These are phyloP conservation scores for Pseudonitzschia delicatissima DNA, from an alignment of 108 stramenopile species.

Conservation along the genomic window DNA sequence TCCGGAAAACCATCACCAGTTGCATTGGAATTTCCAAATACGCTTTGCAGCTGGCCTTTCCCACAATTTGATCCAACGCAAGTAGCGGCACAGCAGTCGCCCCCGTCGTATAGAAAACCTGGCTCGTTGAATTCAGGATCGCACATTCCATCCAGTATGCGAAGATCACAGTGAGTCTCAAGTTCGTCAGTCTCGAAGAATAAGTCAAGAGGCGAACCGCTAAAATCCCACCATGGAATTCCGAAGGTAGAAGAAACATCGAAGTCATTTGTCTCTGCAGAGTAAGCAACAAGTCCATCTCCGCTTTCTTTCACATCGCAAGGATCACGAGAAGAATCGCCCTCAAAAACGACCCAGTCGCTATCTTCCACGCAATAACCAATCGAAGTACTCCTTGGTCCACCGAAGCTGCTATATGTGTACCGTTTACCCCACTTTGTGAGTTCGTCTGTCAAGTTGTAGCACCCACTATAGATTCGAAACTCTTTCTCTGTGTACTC, in stretches of 20 bases:
- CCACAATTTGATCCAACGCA: conserved; percentile 1
- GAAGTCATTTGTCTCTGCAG: conserved; percentile 1
- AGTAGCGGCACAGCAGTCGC: conserved; percentile 4
- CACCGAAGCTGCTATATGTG: background rate
- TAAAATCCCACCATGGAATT: background rate
- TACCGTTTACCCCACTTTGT: background rate
- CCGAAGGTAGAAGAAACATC: background rate
- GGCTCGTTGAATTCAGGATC: background rate
- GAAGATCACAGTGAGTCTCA: background rate
- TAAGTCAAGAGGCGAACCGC: background rate
- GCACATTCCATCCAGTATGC: background rate
- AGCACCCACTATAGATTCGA: background rate
- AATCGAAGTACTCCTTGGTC: background rate
- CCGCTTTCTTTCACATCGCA: background rate
- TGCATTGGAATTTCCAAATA: background rate
- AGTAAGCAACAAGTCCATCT: background rate
- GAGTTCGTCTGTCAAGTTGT: background rate
- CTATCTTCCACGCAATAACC: background rate
- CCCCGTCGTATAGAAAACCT: background rate
- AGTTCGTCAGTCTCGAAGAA: background rate
- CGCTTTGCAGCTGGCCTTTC: background rate
- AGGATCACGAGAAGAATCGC: background rate
- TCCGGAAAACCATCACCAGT: background rate
- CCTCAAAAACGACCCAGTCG: background rate
- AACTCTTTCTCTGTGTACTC: background rate